Conservation (phyloP, 2,329 filamentous ascomycete genomes). For the Penicillium brasilianum region DNA sequence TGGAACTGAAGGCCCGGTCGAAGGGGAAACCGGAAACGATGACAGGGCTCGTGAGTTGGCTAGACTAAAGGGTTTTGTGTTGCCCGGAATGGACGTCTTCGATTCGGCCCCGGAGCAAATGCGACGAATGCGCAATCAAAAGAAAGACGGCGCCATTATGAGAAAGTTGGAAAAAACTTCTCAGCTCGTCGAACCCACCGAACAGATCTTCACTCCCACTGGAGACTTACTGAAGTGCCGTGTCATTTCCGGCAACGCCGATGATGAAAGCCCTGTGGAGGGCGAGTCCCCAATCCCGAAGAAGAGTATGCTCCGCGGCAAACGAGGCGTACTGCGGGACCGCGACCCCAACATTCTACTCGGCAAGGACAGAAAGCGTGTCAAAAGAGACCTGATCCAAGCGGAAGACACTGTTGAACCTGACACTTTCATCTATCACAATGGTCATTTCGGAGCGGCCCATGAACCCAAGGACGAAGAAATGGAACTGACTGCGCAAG, state of each 20-base stretch:
- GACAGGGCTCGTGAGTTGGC: conserved; percentile 41
- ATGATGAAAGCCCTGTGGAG: conserved; percentile 53
- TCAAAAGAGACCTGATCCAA: conserved; percentile 19
- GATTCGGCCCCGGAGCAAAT: conserved; percentile 57
- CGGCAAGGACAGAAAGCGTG: conserved; percentile 35
- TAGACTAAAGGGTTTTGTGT: conserved; percentile 54
- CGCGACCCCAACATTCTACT: conserved; percentile 41
- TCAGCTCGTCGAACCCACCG: conserved; percentile 51
- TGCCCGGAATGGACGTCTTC: conserved; percentile 59
- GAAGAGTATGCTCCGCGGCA: conserved; percentile 38
- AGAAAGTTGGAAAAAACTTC: conserved; percentile 55
- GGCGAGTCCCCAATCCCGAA: conserved; percentile 52
- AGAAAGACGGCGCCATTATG: conserved; percentile 54
- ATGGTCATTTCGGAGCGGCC: conserved; percentile 19
- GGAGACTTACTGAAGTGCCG: conserved; percentile 51
- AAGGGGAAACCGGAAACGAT: conserved; percentile 28
- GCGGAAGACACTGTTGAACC: neutral
- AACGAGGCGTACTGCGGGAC: conserved; percentile 37
- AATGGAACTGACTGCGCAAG: conserved; percentile 39
- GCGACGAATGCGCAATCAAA: conserved; percentile 57
- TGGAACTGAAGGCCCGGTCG: too few relatives aligned
- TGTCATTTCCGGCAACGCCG: conserved; percentile 55
- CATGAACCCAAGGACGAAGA: conserved; percentile 39
- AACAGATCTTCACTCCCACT: conserved; percentile 53
- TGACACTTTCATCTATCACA: neutral